Conservation (phyloP, 345 rosid species). For the Gossypium stocksii region DNA sequence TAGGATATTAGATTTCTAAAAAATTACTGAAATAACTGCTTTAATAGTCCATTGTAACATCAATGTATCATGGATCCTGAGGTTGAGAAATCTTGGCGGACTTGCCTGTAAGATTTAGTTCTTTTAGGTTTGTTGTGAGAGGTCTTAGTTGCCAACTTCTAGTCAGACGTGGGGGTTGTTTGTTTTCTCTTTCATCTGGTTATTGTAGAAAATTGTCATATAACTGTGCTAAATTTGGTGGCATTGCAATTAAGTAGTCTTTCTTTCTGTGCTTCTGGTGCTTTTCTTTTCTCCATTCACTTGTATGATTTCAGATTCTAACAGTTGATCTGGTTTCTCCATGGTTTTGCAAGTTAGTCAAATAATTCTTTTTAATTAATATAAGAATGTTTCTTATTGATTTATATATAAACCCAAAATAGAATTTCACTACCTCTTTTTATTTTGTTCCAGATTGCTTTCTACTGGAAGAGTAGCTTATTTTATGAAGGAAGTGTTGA, state of each 20-base stretch:
- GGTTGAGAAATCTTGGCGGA: neutral
- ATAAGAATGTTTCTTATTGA: neutral
- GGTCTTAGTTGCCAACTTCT: neutral
- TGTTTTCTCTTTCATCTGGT: neutral
- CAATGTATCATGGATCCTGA: neutral
- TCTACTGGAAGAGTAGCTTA: slow-evolving; percentile 11
- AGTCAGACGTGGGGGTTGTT: neutral
- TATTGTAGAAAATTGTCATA: neutral
- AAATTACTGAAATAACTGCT: neutral
- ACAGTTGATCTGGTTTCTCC: neutral
- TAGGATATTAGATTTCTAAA: neutral
- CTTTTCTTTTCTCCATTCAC: neutral
- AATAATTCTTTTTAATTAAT: neutral
- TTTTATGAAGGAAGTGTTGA: slow-evolving; percentile 17
- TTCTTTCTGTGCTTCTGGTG: neutral
- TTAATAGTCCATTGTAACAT: neutral
- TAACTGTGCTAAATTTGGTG: slow-evolving; percentile 9
- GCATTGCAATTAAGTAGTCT: neutral
- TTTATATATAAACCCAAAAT: neutral
- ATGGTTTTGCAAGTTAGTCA: neutral
- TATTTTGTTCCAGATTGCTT: neutral
- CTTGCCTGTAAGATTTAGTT: neutral
- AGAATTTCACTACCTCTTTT: neutral
- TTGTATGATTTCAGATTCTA: slow-evolving; percentile 26
- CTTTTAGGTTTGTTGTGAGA: neutral